These are phyloP conservation scores for Vachellia pachyceras DNA, from an alignment of 306 rosid genomes.

Conservation along the genomic window DNA sequence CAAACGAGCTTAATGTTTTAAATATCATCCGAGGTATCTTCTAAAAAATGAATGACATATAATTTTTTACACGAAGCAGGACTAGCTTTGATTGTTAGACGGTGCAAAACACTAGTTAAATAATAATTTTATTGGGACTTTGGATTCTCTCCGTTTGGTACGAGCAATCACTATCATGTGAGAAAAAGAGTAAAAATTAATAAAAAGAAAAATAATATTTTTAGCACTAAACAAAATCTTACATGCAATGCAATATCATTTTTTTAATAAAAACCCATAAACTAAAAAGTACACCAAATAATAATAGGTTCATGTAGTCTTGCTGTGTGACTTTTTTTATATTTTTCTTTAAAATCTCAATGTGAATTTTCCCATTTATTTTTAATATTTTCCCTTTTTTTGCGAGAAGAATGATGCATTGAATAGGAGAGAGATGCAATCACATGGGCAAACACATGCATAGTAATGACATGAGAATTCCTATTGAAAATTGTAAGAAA, in stretches of 20 bases:
- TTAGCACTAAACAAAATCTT: neutral
- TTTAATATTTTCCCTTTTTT: neutral
- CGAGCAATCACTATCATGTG: neutral
- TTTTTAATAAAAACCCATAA: no score
- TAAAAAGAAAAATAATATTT: neutral
- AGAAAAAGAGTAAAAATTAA: neutral
- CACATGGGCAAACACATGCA: constrained; percentile 1
- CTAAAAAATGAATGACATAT: neutral
- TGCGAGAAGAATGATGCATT: neutral
- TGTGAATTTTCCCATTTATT: no score
- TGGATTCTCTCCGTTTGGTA: constrained; percentile 5
- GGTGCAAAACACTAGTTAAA: neutral
- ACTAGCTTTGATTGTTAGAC: neutral
- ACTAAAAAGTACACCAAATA: no score
- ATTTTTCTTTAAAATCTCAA: no score
- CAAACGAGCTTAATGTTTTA: neutral
- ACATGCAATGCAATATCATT: neutral
- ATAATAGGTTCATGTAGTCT: no score
- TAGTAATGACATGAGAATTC: neutral
- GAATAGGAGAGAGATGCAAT: neutral
- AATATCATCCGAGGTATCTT: neutral
- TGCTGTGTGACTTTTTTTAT: no score
- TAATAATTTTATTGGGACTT: neutral
- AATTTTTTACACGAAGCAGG: neutral
- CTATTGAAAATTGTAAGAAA: neutral